Evolutionary conservation across 371 early-diverging fungal species (phyloP).

Genomic region (Smittium culicis): DNA sequence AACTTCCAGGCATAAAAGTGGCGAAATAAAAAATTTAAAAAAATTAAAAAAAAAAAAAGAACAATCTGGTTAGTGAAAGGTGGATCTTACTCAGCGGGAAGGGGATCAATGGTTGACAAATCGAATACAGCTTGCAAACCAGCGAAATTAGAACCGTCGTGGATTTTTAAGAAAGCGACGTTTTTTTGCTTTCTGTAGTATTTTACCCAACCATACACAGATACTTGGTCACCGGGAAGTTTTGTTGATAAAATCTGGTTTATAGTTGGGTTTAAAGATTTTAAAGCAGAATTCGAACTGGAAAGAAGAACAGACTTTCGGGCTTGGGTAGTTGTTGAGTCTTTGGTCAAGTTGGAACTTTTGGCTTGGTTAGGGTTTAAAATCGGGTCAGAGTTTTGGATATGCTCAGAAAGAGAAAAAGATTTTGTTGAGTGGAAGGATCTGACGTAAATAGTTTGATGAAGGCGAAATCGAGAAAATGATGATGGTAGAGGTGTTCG

Average conservation of each 20-base stretch:
- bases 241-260: not conserved
- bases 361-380: not conserved
- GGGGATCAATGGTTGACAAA: not conserved
- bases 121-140: conserved; percentile 6
- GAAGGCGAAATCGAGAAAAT: too few species aligned
- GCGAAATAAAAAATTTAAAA: too few species aligned
- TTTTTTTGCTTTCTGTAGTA: not conserved
- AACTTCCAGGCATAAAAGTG: too few species aligned
- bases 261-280: not conserved
- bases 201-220: conserved; percentile 6
- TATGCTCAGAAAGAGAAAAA: too few species aligned
- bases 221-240: not conserved
- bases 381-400: not conserved
- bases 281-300: too few species aligned
- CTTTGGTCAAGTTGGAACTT: not conserved
- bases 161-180: not conserved
- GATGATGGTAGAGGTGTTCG: too few species aligned
- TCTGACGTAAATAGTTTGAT: too few species aligned
- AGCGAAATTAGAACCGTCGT: not conserved
- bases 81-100: too few species aligned
- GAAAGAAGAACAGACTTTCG: not conserved
- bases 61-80: too few species aligned
- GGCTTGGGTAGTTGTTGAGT: too few species aligned
- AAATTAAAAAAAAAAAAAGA: too few species aligned
- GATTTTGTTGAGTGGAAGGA: too few species aligned